Evolutionary conservation across 1,139 yeast species (phyloP), one percentile per base, ranked within the genome.

Genomic region (Pichia sp.): DNA sequence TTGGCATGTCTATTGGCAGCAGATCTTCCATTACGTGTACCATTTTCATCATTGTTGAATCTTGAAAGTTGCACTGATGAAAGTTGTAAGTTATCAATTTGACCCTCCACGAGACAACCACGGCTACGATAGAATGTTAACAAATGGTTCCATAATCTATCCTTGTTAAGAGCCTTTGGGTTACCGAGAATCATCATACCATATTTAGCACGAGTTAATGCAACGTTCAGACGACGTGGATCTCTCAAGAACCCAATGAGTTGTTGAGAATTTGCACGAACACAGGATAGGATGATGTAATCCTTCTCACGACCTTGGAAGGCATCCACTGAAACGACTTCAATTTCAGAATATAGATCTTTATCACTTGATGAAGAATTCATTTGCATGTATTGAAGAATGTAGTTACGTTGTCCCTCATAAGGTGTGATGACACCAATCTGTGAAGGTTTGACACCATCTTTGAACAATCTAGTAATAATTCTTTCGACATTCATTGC

Each of bases 221-320:
- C 96, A 35, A 88, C 97, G 57, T 88, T 88, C 56, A 88, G 63
- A 62, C 97, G 79, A 52, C 96, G 71, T 16, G 94, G 91, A 53
- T 88, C 96, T 45, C 80, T 74, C 53, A 88, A 69, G 59, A 88
- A 87, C 25, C 97, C 97, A 58, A 88, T 85, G 9, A 70, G 72
- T 50, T 81, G 86, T 35, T 70, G 73, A 39, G 85, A 93, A 55
- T 87, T 87, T 28, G 95, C 91, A 55, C 97, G 74, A 31, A 87
- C 96, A 67, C 96, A 87, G 22, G 94, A 81, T 39, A 88, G 60
- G 37, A 88, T 83, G 42, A 88, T 85, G 52, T 75, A 86, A 55
- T 88, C 95, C 59, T 88, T 88, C 58, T 88, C 97, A 47, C 96
- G 74, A 32, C 97, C 97, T 62, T 88, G 96, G 69, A 88, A 88